Base-by-base conservation (phyloP, 192 early-diverging fungal species). In the Backusella liffmaniae region DNA sequence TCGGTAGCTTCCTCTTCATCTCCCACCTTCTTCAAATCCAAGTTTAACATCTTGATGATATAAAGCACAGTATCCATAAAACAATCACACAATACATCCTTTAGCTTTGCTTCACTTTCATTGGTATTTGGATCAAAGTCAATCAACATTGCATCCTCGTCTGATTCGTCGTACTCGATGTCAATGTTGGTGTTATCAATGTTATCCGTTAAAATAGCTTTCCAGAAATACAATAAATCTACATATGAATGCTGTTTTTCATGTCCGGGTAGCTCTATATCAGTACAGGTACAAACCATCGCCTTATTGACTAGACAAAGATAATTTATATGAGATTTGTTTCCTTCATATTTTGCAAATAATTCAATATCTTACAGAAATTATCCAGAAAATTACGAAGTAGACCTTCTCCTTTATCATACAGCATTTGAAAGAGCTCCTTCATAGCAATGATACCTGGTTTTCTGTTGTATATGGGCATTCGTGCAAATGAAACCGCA, bases 201-300 rank as follows among this genome's bases (percentile, higher is more conserved):
- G 18, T 84, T 76, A n/a, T 70, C 42, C 5, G 82, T 80, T 44
- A 93, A 89, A 7, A 94, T 67, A 16, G 81, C 70, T n/a, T 84
- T 70, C 93, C 91, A 93, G 39, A 92, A 86, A 67, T 82, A 77
- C 5, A 89, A 66, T 65, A 87, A 88, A 37, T 90, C 85, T 10
- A 87, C 80, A 56, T 89, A 90, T 0, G 84, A 84, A 65, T 84
- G 83, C 34, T 77, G 75, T 16, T 66, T 9, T 13, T 73, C 13
- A 30, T 73, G 18, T 23, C 59, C 39, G 0, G 29, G 8, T 5
- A n/a, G 35, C 16, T 70, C 15, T 21, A 84, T 79, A 34, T 87
- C 84, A 1, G 82, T 79, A 18, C 85, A 87, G 7, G 90, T 90
- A 10, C 80, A 80, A 29, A 91, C 73, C 8, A 91, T 42, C 16